Evolutionary conservation across 2,329 filamentous ascomycete genomes (phyloP).

Genomic region (Fusarium circinatum): DNA sequence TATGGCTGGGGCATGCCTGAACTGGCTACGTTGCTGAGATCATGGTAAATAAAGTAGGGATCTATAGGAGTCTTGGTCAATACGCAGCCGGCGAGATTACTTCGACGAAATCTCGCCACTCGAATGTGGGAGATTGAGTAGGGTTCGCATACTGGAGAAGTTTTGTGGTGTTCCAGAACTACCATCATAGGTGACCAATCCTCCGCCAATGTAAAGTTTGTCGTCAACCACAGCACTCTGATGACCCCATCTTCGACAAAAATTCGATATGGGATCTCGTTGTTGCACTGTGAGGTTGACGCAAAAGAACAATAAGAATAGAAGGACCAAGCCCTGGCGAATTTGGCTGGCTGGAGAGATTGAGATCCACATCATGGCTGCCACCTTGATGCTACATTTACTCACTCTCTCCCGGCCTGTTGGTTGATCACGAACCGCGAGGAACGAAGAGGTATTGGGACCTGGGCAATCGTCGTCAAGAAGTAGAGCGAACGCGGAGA

Average conservation of each 20-base stretch:
- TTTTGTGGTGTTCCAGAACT: constrained; percentile 59
- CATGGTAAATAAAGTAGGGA: constrained; percentile 62
- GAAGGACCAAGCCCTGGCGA: constrained; percentile 27
- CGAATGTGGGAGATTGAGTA: neutral
- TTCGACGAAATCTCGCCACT: neutral
- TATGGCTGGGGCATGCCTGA: constrained; percentile 64
- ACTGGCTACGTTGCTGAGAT: constrained; percentile 58
- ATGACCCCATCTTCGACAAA: constrained; percentile 66
- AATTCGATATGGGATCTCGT: constrained; percentile 64
- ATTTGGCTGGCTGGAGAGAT: constrained; percentile 26
- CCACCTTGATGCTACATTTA: constrained; percentile 34
- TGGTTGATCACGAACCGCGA: constrained; percentile 14
- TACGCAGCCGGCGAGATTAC: neutral
- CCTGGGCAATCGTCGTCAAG: neutral
- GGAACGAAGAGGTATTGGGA: constrained; percentile 3
- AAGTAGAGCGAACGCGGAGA: neutral
- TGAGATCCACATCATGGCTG: constrained; percentile 42
- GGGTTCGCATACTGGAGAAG: constrained; percentile 62
- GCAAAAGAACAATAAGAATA: constrained; percentile 35
- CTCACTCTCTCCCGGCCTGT: constrained; percentile 30
- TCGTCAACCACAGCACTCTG: constrained; percentile 69
- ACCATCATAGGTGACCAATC: constrained; percentile 65
- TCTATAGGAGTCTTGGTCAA: constrained; percentile 23
- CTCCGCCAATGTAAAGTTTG: constrained; percentile 71
- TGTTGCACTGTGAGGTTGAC: constrained; percentile 47